phyloP scores from a whole-genome alignment of 2,329 filamentous ascomycete species.

The Alternaria conjuncta region DNA sequence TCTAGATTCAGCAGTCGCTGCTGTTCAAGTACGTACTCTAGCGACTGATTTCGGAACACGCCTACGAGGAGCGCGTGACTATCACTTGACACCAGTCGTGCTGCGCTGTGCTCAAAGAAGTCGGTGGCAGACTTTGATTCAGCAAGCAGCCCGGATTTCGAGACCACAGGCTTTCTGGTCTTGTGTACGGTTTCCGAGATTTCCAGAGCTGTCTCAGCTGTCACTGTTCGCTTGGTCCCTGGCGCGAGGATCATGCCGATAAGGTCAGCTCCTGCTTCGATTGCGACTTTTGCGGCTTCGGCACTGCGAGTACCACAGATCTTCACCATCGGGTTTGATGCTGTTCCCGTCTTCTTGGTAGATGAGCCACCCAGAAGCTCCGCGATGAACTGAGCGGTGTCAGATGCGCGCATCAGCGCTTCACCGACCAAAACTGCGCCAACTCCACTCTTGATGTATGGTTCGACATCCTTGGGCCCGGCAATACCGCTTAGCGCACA shows the following conservation, averaged over 20 bases:
- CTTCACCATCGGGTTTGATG: constrained; percentile 71
- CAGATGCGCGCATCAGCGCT: constrained; percentile 88
- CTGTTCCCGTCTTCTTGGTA: constrained; percentile 14
- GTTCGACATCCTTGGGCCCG: constrained; percentile 82
- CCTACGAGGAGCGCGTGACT: constrained; percentile 81
- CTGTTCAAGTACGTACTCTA: constrained; percentile 80
- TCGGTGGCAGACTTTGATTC: constrained; percentile 59
- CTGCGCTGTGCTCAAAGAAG: constrained; percentile 70
- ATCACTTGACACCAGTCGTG: constrained; percentile 56
- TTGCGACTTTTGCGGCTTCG: constrained; percentile 79
- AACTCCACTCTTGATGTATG: constrained; percentile 87
- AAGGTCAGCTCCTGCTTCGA: constrained; percentile 87
- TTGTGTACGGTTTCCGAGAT: constrained; percentile 81
- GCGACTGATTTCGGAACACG: constrained; percentile 90
- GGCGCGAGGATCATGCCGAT: constrained; percentile 92
- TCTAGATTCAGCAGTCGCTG: constrained; percentile 80
- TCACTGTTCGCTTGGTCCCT: constrained; percentile 79
- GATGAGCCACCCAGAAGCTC: constrained; percentile 72
- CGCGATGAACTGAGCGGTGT: constrained; percentile 82
- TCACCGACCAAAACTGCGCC: constrained; percentile 94
- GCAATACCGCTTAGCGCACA: constrained; percentile 96
- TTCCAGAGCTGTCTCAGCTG: constrained; percentile 75
- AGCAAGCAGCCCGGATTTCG: constrained; percentile 29
- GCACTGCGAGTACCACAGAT: constrained; percentile 90
- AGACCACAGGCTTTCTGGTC: constrained; percentile 46